Evolutionary conservation across 257 asterid species (phyloP).

Genomic region (Solanum megistacrolobum): DNA sequence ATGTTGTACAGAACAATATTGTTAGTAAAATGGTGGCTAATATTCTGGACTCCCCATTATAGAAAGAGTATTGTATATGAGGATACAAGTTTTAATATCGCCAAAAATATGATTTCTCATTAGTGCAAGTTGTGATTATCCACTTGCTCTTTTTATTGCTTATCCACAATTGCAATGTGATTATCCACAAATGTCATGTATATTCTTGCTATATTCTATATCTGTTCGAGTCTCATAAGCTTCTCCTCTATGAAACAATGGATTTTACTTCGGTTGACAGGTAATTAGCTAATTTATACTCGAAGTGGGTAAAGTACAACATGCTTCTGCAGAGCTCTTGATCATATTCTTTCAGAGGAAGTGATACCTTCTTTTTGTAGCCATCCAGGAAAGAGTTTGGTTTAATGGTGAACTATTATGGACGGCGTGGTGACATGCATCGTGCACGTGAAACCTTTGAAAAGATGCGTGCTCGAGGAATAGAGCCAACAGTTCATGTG

Average conservation of each 20-base stretch:
- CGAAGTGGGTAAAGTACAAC: background rate
- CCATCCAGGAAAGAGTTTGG: constrained; percentile 97
- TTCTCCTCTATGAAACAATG: background rate
- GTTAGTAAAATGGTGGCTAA: background rate
- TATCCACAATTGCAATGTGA: background rate
- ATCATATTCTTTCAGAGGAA: constrained; percentile 6
- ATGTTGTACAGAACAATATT: background rate
- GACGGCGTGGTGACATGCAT: constrained; percentile 94
- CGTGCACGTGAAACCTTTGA: constrained; percentile 95
- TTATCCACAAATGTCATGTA: background rate
- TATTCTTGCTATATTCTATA: background rate
- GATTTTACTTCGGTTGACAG: background rate
- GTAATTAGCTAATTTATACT: background rate
- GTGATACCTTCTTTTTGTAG: constrained; percentile 39
- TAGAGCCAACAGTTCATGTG: constrained; percentile 84
- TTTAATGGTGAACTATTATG: constrained; percentile 87
- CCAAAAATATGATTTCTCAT: background rate
- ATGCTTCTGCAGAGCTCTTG: background rate
- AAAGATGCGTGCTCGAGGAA: constrained; percentile 92
- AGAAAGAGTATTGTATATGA: background rate
- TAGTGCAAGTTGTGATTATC: background rate
- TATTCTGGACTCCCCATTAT: background rate
- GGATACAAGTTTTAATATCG: background rate
- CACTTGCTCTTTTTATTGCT: background rate
- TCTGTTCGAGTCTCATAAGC: background rate